A percentile compares a stretch with the other conserved stretches of the same genome.
Evolutionary conservation across 2,329 filamentous ascomycete species (phyloP).

Genomic region (Venturia effusa): DNA sequence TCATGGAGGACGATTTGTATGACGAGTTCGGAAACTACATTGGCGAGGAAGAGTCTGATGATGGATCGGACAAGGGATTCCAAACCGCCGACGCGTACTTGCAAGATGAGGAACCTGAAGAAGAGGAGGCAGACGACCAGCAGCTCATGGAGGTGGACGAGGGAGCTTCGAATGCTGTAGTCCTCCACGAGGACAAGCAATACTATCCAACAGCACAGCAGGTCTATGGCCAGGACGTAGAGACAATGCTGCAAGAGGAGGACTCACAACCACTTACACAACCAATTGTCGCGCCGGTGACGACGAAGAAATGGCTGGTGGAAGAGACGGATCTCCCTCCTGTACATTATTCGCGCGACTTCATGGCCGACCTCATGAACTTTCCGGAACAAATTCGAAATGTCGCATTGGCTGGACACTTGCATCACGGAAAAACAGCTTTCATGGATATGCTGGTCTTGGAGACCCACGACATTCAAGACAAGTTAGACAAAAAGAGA

Average conservation of each 20-base stretch:
- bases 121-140: slow-evolving; percentile 47
- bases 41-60: slow-evolving; percentile 84
- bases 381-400: slow-evolving; percentile 93
- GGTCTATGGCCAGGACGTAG: slow-evolving; percentile 87
- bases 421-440: slow-evolving; percentile 96
- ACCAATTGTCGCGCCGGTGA: slow-evolving; percentile 86
- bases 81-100: slow-evolving; percentile 66
- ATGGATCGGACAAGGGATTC: slow-evolving; percentile 69
- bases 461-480: slow-evolving; percentile 82
- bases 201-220: slow-evolving; percentile 98
- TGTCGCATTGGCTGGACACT: slow-evolving; percentile 78
- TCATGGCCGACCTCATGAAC: slow-evolving; percentile 94
- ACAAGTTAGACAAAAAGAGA: slow-evolving; percentile 67
- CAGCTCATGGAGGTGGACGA: slow-evolving; percentile 90
- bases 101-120: slow-evolving; percentile 54
- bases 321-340: slow-evolving; percentile 84
- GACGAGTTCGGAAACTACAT: slow-evolving; percentile 99
- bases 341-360: slow-evolving; percentile 77
- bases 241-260: slow-evolving; percentile 92
- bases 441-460: slow-evolving; percentile 97
- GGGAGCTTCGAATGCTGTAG: slow-evolving; percentile 89
- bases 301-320: slow-evolving; percentile 91
- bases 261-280: slow-evolving; percentile 87
- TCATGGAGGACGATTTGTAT: slow-evolving; percentile 71
- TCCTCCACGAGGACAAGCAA: slow-evolving; percentile 97